Evolutionary conservation across 768 basidiomycete species (phyloP).

Genomic region (Serendipita sp.): DNA sequence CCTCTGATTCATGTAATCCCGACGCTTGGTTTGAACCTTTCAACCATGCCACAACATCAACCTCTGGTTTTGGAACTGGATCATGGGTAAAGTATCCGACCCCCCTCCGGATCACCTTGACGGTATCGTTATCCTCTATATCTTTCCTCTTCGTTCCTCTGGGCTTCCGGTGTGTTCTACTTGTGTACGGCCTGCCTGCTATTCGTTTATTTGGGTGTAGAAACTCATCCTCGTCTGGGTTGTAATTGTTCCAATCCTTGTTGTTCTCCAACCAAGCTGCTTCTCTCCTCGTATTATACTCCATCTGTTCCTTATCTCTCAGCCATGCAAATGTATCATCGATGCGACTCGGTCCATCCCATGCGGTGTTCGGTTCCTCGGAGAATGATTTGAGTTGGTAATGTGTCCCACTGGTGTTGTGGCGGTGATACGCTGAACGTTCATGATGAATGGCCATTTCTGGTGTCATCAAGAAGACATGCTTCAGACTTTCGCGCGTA

Average conservation of each 20-base stretch:
- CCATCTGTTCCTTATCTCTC: neutral
- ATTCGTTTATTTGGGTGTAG: neutral
- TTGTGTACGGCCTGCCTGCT: neutral
- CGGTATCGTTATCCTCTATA: neutral
- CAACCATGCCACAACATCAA: neutral
- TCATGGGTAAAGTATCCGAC: neutral
- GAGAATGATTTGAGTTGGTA: neutral
- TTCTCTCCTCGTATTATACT: neutral
- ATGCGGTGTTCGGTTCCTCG: neutral
- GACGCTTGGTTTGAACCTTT: neutral
- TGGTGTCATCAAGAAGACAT: neutral
- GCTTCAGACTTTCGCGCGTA: neutral
- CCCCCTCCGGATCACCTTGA: neutral
- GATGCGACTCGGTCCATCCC: neutral
- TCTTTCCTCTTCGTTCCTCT: neutral
- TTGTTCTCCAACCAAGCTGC: neutral
- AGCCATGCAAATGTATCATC: neutral
- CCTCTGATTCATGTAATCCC: neutral
- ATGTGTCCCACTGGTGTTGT: neutral
- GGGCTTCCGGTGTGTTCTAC: neutral
- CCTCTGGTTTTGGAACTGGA: neutral
- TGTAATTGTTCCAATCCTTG: constrained; percentile 2
- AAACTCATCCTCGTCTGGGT: constrained; percentile 5
- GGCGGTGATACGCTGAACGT: neutral
- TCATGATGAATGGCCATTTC: neutral